Base-by-base conservation (phyloP, 73 alveolate species). In the Tetrahymena malaccensis region DNA sequence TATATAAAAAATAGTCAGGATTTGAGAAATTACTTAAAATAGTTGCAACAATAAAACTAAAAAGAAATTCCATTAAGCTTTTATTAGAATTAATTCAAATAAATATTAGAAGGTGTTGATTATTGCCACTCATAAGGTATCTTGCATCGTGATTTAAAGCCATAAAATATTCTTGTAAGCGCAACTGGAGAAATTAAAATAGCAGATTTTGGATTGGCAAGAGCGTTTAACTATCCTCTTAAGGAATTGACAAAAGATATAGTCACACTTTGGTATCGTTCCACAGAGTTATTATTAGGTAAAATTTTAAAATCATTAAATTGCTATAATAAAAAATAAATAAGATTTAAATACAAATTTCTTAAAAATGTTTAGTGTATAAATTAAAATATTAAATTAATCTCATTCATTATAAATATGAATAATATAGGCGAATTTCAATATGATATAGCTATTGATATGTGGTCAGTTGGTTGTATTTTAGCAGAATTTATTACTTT, bases 401-500 rank as follows among this genome's bases (percentile, higher is more conserved):
- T n/a, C n/a, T n/a, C n/a, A n/a, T 15, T 40, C 44, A 40, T 40
- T 0, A 40, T 15, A 40, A 40, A 40, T 40, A 40, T 7, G 11
- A 6, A 40, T 40, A 10, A 50, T 13, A 70, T 27, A 55, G 99
- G 99, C 27, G 97, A 98, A 25, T 96, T 94, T 17, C 34, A 94
- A 27, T 98, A 98, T 96, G 98, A 98, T 15, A 97, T 98, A 84
- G 99, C 98, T 17, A 97, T 98, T 37, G 99, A 99, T 97, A 97
- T 98, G 96, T 99, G 99, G 99, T 94, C 99, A 6, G 98, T 98
- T 27, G 99, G 99, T 27, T 98, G 99, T 85, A 97, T 99, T 19
- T 95, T 99, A 94, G 99, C 99, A 21, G 99, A 99, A 95, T 96
- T 98, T 85, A 94, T 99, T 25, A 94, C 97, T 35, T 97, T 97